Evolutionary conservation across 2,329 filamentous ascomycete genomes (phyloP).

Genomic region (Cyanodermella asteris): DNA sequence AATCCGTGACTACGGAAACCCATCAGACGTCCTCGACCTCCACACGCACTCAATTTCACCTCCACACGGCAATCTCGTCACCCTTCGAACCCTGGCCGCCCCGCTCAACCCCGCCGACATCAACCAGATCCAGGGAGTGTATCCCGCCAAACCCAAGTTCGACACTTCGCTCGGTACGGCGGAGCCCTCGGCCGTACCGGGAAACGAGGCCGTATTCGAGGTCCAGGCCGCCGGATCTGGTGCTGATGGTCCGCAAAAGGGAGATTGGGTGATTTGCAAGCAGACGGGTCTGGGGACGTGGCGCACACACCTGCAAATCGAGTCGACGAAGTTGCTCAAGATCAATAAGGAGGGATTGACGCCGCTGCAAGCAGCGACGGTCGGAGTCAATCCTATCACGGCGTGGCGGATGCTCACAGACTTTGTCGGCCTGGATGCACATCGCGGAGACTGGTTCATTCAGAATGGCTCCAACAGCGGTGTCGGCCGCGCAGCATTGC

Average conservation of each 20-base stretch:
- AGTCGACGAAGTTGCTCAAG: slow-evolving; percentile 38
- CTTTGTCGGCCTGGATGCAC: slow-evolving; percentile 36
- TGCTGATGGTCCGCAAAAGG: slow-evolving; percentile 41
- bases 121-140: slow-evolving; percentile 93
- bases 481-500: slow-evolving; percentile 77
- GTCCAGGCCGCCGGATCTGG: slow-evolving; percentile 47
- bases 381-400: slow-evolving; percentile 80
- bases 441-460: slow-evolving; percentile 77
- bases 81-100: slow-evolving; percentile 69
- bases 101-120: slow-evolving; percentile 96
- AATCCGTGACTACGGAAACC: slow-evolving; percentile 26
- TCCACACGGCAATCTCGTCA: slow-evolving; percentile 39
- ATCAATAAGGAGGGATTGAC: slow-evolving; percentile 51
- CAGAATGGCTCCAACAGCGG: slow-evolving; percentile 94
- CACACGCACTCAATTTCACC: slow-evolving; percentile 28
- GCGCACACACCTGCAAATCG: slow-evolving; percentile 67
- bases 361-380: slow-evolving; percentile 62
- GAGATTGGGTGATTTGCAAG: slow-evolving; percentile 89
- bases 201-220: slow-evolving; percentile 88
- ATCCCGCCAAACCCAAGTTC: slow-evolving; percentile 67
- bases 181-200: slow-evolving; percentile 53
- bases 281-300: slow-evolving; percentile 73
- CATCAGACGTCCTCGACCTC: slow-evolving; percentile 24
- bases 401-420: slow-evolving; percentile 84
- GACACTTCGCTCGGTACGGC: slow-evolving; percentile 54